Percentiles rank a stretch among this genome's conserved stretches.
Evolutionary conservation across 1,284 basidiomycete genomes (phyloP).

Genomic region (Boletus nobilissimus): DNA sequence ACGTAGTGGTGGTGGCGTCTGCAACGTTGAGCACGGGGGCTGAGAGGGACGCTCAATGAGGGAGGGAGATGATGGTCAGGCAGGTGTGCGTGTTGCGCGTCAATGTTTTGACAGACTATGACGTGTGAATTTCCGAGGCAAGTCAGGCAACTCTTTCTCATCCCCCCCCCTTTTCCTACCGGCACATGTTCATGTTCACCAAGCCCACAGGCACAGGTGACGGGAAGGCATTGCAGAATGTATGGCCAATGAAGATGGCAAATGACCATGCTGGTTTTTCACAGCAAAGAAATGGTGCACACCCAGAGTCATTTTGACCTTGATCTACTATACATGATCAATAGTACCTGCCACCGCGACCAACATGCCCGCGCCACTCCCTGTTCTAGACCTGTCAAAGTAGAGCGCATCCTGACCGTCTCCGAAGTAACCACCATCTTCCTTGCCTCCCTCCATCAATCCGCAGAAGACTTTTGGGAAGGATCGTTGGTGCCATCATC

Average conservation of each 20-base stretch:
- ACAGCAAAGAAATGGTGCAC: slow-evolving; percentile 88
- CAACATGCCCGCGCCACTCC: slow-evolving; percentile 80
- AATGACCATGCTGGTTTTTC: slow-evolving; percentile 93
- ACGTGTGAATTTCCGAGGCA: too few species aligned
- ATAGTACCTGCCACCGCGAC: slow-evolving; percentile 74
- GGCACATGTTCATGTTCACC: not conserved
- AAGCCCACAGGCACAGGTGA: not conserved
- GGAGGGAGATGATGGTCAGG: too few species aligned
- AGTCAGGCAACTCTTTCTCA: too few species aligned
- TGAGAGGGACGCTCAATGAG: too few species aligned
- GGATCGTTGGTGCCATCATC: slow-evolving; percentile 86
- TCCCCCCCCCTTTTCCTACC: not conserved
- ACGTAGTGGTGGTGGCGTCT: too few species aligned
- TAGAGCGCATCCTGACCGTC: slow-evolving; percentile 82
- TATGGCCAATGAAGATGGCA: slow-evolving; percentile 98
- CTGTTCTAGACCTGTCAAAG: slow-evolving; percentile 81
- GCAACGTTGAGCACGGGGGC: too few species aligned
- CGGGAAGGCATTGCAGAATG: slow-evolving; percentile 89
- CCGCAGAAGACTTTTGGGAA: slow-evolving; percentile 93
- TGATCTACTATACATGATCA: slow-evolving; percentile 22
- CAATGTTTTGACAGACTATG: too few species aligned
- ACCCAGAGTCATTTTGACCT: slow-evolving; percentile 23
- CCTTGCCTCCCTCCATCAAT: slow-evolving; percentile 85
- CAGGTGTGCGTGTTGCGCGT: too few species aligned
- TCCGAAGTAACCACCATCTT: slow-evolving; percentile 90